Base-by-base conservation (phyloP, 75 land plant genomes). In the Selaginella tamariscina region DNA sequence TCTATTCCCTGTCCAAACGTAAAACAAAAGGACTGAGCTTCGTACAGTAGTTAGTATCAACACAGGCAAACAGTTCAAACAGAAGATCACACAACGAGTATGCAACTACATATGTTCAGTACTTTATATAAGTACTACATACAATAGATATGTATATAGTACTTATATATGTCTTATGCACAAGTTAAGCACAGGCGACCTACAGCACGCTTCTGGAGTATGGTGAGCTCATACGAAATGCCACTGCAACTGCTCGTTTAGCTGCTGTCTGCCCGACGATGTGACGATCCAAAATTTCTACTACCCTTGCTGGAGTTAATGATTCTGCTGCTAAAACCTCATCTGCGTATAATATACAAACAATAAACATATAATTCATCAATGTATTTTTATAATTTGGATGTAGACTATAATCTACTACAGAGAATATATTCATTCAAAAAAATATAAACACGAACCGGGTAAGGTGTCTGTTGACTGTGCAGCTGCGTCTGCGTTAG, bases 211-310 rank as follows among this genome's bases (percentile, higher is more conserved):
- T 59, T 23, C 23, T 8, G 62, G 21, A 26, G 11, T 11, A 49
- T 68, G 66, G 8, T 22, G 33, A 64, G 68, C 73, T 31, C 78
- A 77, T 77, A 77, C 78, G 78, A 22, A 77, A 67, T 63, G 78
- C 78, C 78, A 76, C 78, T 15, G 74, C 74, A 54, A 76, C 78
- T 66, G 78, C 78, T 31, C 78, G 78, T 71, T 76, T 76, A 15
- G 78, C 78, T 65, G 62, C 78, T 24, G 65, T 33, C 71, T 76
- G 78, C 23, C 78, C 78, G 20, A 76, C 78, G 23, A 76, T 76
- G 55, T 71, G 59, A 65, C 78, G 74, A 55, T 76, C 78, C 69
- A 76, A 30, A 27, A 76, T 0, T 31, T 65, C 73, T 18, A 76
- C 78, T 18, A 76, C 74, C 32, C 71, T 76, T 57, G 68, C 56